Percentiles rank a stretch among this genome's conserved stretches.
phyloP scores from a whole-genome alignment of 495 filamentous ascomycete species.

The Neurospora sp. region DNA sequence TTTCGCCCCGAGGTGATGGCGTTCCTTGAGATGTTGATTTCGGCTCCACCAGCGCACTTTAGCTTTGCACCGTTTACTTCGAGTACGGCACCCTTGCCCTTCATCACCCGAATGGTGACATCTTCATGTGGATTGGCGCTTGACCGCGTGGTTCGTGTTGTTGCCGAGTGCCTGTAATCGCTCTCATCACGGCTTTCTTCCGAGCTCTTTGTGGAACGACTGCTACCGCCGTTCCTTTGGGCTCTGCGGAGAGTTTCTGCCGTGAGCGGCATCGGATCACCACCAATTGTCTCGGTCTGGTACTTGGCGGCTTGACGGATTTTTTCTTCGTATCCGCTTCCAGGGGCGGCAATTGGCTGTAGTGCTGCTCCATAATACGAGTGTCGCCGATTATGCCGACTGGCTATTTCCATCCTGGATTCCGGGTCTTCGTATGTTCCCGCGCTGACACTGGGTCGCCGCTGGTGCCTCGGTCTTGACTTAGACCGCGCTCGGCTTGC shows the following conservation, averaged over 20 bases:
- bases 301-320: constrained; percentile 35
- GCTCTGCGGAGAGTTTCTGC: constrained; percentile 39
- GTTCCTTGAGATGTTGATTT: constrained; percentile 35
- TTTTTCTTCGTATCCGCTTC: constrained; percentile 40
- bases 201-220: constrained; percentile 42
- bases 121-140: constrained; percentile 36
- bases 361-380: constrained; percentile 21
- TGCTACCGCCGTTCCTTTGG: constrained; percentile 34
- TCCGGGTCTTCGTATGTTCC: constrained; percentile 15
- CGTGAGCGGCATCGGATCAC: constrained; percentile 33
- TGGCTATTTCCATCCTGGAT: constrained; percentile 20
- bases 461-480: not conserved
- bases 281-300: constrained; percentile 40
- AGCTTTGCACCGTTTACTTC: constrained; percentile 42
- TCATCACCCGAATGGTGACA: constrained; percentile 40
- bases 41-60: constrained; percentile 40
- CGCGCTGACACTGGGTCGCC: constrained; percentile 14
- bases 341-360: constrained; percentile 13
- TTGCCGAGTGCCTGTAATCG: constrained; percentile 44
- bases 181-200: constrained; percentile 44
- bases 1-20: constrained; percentile 16
- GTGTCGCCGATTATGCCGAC: constrained; percentile 15
- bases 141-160: constrained; percentile 43
- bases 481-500: constrained; percentile 5
- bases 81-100: constrained; percentile 32